Percentiles rank a stretch among this genome's conserved stretches.
phyloP scores from a whole-genome alignment of 2,329 filamentous ascomycete genomes.

The Bertia moriformis region DNA sequence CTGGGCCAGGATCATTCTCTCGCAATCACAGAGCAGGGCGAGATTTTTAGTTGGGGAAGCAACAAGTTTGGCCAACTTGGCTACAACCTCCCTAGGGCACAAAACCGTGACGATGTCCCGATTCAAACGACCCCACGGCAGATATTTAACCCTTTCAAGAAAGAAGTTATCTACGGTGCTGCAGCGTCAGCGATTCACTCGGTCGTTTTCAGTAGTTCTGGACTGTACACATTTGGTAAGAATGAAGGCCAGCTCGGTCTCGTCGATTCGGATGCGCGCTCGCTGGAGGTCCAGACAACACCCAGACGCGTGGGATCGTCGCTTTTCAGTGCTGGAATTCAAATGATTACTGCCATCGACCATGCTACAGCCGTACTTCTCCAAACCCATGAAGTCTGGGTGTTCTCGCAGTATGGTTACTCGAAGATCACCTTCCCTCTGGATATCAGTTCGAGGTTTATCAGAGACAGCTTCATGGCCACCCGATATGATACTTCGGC shows the following conservation, averaged over 20 bases:
- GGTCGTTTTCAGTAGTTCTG: constrained; percentile 41
- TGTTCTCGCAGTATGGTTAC: constrained; percentile 56
- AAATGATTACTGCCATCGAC: constrained; percentile 46
- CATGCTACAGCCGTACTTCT: constrained; percentile 47
- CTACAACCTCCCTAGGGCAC: constrained; percentile 34
- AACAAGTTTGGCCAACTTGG: constrained; percentile 52
- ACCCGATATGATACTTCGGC: not conserved
- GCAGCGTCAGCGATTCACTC: constrained; percentile 54
- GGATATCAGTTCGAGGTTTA: constrained; percentile 28
- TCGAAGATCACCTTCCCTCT: constrained; percentile 45
- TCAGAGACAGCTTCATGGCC: constrained; percentile 6
- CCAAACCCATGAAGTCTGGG: constrained; percentile 54
- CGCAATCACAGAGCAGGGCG: constrained; percentile 44
- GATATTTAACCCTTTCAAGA: constrained; percentile 53
- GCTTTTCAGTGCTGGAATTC: constrained; percentile 36
- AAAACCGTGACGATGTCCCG: constrained; percentile 37
- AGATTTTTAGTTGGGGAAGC: constrained; percentile 57
- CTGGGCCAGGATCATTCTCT: constrained; percentile 53
- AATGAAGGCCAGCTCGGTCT: constrained; percentile 57
- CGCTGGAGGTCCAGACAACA: constrained; percentile 40
- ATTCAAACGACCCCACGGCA: constrained; percentile 46
- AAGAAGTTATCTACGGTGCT: constrained; percentile 43
- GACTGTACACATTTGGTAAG: constrained; percentile 54
- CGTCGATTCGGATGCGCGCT: constrained; percentile 46
- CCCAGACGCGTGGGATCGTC: constrained; percentile 50